Conservation (phyloP, 78 protist species). For the Protostelium mycophagum region DNA sequence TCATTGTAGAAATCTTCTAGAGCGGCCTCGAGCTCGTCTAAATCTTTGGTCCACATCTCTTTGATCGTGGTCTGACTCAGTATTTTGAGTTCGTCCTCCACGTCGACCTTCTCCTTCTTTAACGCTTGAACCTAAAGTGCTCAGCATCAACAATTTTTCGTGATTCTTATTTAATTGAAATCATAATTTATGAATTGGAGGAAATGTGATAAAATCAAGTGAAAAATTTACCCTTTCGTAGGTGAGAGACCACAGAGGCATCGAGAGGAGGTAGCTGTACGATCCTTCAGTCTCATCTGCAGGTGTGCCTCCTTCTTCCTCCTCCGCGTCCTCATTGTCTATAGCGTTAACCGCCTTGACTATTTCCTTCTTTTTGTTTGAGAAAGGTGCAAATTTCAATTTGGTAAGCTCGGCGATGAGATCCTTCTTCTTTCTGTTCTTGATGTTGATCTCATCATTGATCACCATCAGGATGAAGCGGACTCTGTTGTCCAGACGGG, state of each 20-base stretch:
- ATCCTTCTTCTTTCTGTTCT: constrained; percentile 48
- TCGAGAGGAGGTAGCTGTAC: constrained; percentile 50
- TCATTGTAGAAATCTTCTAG: not conserved
- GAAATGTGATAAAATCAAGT: too few relatives aligned
- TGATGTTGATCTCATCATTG: constrained; percentile 54
- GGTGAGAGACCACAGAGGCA: constrained; percentile 79
- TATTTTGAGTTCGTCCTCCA: not conserved
- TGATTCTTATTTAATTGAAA: too few relatives aligned
- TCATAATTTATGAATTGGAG: too few relatives aligned
- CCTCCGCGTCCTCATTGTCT: constrained; percentile 7
- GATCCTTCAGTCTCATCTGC: constrained; percentile 8
- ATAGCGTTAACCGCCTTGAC: not conserved
- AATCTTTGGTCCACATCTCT: not conserved
- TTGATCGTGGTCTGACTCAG: not conserved
- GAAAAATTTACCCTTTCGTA: constrained; percentile 66
- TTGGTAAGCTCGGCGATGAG: constrained; percentile 52
- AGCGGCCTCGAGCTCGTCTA: not conserved
- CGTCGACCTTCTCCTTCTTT: not conserved
- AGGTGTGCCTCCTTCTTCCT: not conserved
- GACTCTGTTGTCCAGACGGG: constrained; percentile 67
- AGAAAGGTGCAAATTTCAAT: constrained; percentile 31
- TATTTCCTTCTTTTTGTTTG: constrained; percentile 8
- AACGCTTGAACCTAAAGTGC: not conserved
- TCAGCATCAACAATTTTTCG: too few relatives aligned
- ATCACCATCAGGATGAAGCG: constrained; percentile 77